Evolutionary conservation across 1,284 basidiomycete species (phyloP).

Genomic region (Apiotrichum siamense): DNA sequence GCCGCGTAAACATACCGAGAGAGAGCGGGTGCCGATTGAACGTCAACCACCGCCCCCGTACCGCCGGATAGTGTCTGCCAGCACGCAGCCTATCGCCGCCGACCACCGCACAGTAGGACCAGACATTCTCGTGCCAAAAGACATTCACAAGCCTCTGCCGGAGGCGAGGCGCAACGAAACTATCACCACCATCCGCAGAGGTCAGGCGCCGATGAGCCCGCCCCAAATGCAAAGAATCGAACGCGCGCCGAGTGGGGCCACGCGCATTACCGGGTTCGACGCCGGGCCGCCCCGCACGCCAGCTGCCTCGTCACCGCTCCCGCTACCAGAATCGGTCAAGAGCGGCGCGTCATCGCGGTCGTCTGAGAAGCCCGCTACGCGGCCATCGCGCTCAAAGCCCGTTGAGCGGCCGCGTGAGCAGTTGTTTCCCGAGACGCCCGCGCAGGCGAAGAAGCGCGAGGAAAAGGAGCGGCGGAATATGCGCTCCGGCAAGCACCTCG

Average conservation of each 20-base stretch:
- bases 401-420: slow-evolving; percentile 36
- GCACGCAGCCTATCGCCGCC: neutral
- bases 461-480: slow-evolving; percentile 32
- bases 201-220: neutral
- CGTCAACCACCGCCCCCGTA: neutral
- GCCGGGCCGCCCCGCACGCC: slow-evolving; percentile 18
- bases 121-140: neutral
- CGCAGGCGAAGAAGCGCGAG: slow-evolving; percentile 39
- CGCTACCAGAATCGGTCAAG: slow-evolving; percentile 1
- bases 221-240: slow-evolving; percentile 22
- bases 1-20: slow-evolving; percentile 19
- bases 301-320: neutral
- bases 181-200: slow-evolving; percentile 2
- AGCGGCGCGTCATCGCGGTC: slow-evolving; percentile 6
- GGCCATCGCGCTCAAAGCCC: slow-evolving; percentile 19
- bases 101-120: neutral
- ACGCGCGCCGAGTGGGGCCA: slow-evolving; percentile 22
- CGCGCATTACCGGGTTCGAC: slow-evolving; percentile 35
- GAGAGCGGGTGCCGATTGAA: neutral
- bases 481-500: slow-evolving; percentile 1
- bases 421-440: slow-evolving; percentile 42
- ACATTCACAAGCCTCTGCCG: neutral
- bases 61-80: neutral
- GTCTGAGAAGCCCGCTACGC: slow-evolving; percentile 1
- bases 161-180: neutral